These are phyloP conservation scores for Trypanosoma theileri DNA, from an alignment of 208 protist species.

Conservation along the genomic window DNA sequence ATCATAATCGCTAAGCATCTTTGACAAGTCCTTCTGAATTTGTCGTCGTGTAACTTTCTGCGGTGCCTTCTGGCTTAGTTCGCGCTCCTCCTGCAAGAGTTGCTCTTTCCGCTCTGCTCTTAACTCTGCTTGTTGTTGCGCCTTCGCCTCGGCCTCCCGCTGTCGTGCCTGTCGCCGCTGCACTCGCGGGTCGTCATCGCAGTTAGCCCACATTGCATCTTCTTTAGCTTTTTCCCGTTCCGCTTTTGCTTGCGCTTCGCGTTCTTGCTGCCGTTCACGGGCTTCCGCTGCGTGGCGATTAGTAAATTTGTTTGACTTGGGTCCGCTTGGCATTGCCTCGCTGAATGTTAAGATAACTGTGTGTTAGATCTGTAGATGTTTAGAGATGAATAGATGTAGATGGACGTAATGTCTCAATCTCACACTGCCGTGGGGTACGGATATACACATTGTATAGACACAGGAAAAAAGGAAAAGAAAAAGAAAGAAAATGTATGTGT, in stretches of 20 bases:
- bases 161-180: conserved; percentile 62
- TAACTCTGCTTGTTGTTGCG: conserved; percentile 42
- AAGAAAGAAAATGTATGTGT: too few species aligned
- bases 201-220: conserved; percentile 61
- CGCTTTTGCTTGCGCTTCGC: conserved; percentile 30
- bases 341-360: too few species aligned
- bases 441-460: neutral
- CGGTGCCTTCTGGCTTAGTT: conserved; percentile 58
- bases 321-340: conserved; percentile 76
- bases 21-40: conserved; percentile 83
- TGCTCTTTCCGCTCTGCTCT: conserved; percentile 74
- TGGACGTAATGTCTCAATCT: too few species aligned
- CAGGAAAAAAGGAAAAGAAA: neutral
- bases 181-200: conserved; percentile 54
- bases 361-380: too few species aligned
- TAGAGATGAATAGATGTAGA: too few species aligned
- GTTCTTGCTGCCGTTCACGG: conserved; percentile 66
- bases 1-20: conserved; percentile 86
- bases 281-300: conserved; percentile 88
- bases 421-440: too few species aligned
- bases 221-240: conserved; percentile 45
- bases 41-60: conserved; percentile 75
- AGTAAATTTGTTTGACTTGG: conserved; percentile 81
- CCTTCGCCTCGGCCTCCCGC: conserved; percentile 67
- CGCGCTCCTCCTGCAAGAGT: conserved; percentile 65